Base-by-base conservation (phyloP, 441 rosid genomes). In the Adansonia grandidieri region DNA sequence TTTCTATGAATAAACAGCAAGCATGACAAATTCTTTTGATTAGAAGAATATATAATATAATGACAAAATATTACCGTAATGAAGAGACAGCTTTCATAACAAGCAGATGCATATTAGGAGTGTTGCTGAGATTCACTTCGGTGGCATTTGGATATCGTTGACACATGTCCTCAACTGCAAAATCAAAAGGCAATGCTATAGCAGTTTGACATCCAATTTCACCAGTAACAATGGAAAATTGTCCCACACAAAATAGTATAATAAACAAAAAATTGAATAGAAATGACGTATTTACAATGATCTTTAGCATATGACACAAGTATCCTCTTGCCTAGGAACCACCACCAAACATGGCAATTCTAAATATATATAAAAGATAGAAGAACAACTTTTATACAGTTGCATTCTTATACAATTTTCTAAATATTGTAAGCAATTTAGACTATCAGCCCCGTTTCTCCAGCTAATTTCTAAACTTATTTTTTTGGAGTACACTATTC, bases 141-240 rank as follows among this genome's bases (percentile, higher is more conserved):
- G 93, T 87, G 56, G 98, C 98, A 85, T 93, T 93, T 56, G 98
- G 98, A 81, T 97, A 93, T 63, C 97, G 91, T 57, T 14, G 84
- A 84, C 98, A 97, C 93, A 97, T 89, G 82, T 93, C 94, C 88
- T 91, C 98, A 85, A 97, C 99, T 97, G 87, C 77, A 88, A 72
- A 83, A 47, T 50, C 66, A 79, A 14, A 75, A 32, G 28, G 37
- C 45, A 75, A 64, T 17, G 4, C 45, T 17, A 32, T 17, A 68
- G 68, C 28, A 47, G 22, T 62, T 63, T 50, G 19, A 13, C 10
- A 57, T 73, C 37, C 53, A 73, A 19, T 6, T 19, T 11, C 47
- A 11, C 42, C 13, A 17, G 2, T 37, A 73, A 73, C 61, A 73
- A 73, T 37, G 51, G 13, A 40, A 6, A 9, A 53, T 37, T 57